Evolutionary conservation across 2,329 filamentous ascomycete species (phyloP).

Genomic region (Fusarium sp.): DNA sequence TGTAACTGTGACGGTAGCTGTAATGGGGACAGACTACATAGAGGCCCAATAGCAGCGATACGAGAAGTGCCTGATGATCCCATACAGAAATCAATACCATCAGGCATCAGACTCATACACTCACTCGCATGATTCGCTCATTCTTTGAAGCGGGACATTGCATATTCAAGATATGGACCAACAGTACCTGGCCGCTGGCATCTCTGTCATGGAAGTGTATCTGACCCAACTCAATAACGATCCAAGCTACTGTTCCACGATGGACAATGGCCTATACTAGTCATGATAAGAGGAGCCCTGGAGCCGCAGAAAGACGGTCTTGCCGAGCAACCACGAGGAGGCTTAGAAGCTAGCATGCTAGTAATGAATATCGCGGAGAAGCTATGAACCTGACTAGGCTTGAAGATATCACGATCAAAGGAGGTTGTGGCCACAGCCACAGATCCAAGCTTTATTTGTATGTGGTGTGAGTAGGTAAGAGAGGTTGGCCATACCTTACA

Average conservation of each 20-base stretch:
- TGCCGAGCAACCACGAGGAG: slow-evolving; percentile 28
- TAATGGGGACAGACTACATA: not conserved
- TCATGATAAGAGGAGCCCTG: slow-evolving; percentile 18
- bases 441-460: not conserved
- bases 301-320: slow-evolving; percentile 10
- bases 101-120: not conserved
- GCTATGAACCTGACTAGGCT: slow-evolving; percentile 17
- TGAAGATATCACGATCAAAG: slow-evolving; percentile 4
- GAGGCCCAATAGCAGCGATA: not conserved
- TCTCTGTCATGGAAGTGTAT: not conserved
- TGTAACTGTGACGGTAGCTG: not conserved
- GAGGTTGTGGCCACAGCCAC: slow-evolving; percentile 3
- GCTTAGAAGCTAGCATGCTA: slow-evolving; percentile 4
- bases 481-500: not conserved
- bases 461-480: not conserved
- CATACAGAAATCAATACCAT: not conserved
- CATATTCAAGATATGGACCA: not conserved
- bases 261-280: slow-evolving; percentile 11
- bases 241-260: not conserved
- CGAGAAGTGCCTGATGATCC: not conserved
- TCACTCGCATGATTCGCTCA: slow-evolving; percentile 21
- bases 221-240: not conserved
- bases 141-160: not conserved
- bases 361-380: slow-evolving; percentile 28
- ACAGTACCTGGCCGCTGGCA: not conserved